phyloP scores from a whole-genome alignment of 257 asterid genomes.

The Fraxinus anomala region DNA sequence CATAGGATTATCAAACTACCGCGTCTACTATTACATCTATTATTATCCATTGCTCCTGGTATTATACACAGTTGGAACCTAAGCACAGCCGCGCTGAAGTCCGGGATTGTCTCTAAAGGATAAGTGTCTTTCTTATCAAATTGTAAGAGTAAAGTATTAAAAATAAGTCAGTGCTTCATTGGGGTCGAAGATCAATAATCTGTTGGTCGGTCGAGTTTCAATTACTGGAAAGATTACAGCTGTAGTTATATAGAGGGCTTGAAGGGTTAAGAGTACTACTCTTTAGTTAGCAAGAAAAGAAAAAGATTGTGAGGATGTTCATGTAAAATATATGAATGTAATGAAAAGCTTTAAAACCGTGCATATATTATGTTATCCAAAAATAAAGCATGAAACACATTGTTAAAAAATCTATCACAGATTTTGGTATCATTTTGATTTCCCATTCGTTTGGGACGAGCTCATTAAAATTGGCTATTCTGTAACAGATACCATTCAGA shows the following conservation, averaged over 20 bases:
- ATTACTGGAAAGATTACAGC: not conserved
- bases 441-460: no score
- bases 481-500: no score
- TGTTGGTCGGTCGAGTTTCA: constrained; percentile 17
- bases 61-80: constrained; percentile 41
- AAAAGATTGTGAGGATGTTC: no score
- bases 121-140: constrained; percentile 1
- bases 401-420: no score
- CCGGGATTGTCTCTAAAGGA: not conserved
- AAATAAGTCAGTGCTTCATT: constrained; percentile 4
- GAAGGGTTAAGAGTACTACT: no score
- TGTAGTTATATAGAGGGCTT: not conserved
- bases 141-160: not conserved
- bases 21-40: constrained; percentile 30
- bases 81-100: not conserved
- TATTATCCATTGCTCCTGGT: constrained; percentile 46
- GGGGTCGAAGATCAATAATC: constrained; percentile 22
- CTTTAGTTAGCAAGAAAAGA: no score
- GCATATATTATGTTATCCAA: no score
- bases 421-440: no score
- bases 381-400: no score
- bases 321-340: no score
- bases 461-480: no score
- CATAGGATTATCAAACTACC: constrained; percentile 35
- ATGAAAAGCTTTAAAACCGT: no score